Base-by-base conservation (phyloP, 2,329 filamentous ascomycete genomes). In the Xylariaceae sp. region DNA sequence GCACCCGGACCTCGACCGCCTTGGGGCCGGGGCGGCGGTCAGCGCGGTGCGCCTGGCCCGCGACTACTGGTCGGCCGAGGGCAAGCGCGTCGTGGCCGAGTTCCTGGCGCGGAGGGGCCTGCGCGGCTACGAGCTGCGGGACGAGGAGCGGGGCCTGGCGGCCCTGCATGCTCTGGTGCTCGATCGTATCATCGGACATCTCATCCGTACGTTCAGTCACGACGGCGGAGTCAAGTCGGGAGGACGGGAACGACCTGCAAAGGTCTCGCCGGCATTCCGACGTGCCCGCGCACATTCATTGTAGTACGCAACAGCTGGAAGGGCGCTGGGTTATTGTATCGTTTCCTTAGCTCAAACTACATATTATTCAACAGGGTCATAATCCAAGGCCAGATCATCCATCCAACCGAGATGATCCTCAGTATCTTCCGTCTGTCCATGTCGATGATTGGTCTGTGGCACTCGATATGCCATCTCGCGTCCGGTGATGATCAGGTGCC, bases 41-140 rank as follows among this genome's bases (percentile, higher is more conserved):
- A 18, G 28, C 12, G 15, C 31, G 4, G 35, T 46, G 23, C 44
- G 38, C 33, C 16, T 10, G 18, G 29, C 43, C 9, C 35, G 38
- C 11, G 38, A 43, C 12, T 47, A 39, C 28, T 49, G 46, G 46
- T 35, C 37, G 8, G 21, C 16, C 14, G 21, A 43, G 9, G 46
- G 42, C 8, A 23, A 29, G 19, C 23, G 13, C 18, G 25, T 45
- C 10, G 12, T 45, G 6, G 35, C 30, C 6, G 21, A 18, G 10
- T 45, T 42, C 16, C 33, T 44, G 13, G 12, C 19, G 3, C 22
- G 38, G 29, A 16, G 21, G 15, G 33, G 15, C 13, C 19, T 34
- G n/a, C 26, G 33, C 4, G 27, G 23, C 22, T 16, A 31, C 6
- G 16, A 29, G 14, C 28, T 27, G 13, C 26, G 13, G 4, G 19